Conservation (phyloP, 139 green algal species). For the Tetratostichococcus sp. region DNA sequence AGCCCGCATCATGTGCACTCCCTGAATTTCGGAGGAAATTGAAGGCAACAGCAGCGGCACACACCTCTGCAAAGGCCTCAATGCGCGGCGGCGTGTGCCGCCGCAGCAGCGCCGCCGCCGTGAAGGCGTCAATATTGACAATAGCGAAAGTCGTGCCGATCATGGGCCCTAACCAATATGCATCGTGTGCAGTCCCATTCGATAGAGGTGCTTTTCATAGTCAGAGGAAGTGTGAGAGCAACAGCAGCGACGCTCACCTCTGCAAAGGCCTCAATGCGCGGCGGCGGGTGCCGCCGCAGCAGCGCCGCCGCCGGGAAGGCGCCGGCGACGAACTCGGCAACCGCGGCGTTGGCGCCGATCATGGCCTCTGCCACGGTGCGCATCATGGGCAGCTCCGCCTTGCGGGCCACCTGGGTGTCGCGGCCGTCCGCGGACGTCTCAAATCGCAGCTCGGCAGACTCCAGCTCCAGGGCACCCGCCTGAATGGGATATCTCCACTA, state of each 20-base stretch:
- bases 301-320: conserved; percentile 45
- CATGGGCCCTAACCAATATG: conserved; percentile 44
- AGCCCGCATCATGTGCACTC: conserved; percentile 52
- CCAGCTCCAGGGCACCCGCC: conserved; percentile 47
- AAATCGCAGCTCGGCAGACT: conserved; percentile 55
- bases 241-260: conserved; percentile 19
- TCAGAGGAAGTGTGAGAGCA: too few relatives aligned
- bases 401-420: conserved; percentile 28
- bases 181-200: conserved; percentile 59
- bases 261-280: conserved; percentile 42
- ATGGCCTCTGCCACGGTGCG: conserved; percentile 52
- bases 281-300: conserved; percentile 54
- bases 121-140: conserved; percentile 43
- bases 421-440: conserved; percentile 23
- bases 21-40: too few relatives aligned
- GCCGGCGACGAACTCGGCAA: conserved; percentile 37
- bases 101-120: conserved; percentile 44
- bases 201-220: too few relatives aligned
- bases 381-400: conserved; percentile 53
- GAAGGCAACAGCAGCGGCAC: too few relatives aligned
- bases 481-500: conserved; percentile 2
- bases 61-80: conserved; percentile 50
- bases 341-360: conserved; percentile 49
- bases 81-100: conserved; percentile 45
- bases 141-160: conserved; percentile 49